Conservation (phyloP, 1,139 yeast species). For the Kurtzmaniella natalensis region DNA sequence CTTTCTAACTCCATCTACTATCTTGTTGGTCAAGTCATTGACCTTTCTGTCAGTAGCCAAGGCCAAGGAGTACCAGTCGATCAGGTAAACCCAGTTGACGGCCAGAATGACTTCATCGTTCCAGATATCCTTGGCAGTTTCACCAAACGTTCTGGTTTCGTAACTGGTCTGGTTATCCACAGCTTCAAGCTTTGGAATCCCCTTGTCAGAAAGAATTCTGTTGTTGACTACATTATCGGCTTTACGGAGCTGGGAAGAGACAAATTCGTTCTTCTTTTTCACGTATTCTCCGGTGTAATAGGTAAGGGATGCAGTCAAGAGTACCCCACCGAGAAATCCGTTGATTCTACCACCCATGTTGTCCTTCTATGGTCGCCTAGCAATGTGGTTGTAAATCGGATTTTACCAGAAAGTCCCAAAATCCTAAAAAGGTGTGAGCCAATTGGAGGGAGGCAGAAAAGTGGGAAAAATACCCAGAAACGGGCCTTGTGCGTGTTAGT, state of each 20-base stretch:
- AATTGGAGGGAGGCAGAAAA: no score
- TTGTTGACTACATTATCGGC: constrained; percentile 49
- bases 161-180: constrained; percentile 29
- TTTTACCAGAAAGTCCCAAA: no score
- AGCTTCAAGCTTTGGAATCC: constrained; percentile 34
- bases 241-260: constrained; percentile 45
- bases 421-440: no score
- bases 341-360: constrained; percentile 62
- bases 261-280: constrained; percentile 41
- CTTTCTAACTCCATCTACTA: constrained; percentile 14
- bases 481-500: no score
- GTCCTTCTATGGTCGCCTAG: no score
- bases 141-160: constrained; percentile 28
- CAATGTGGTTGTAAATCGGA: no score
- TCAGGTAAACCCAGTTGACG: constrained; percentile 62
- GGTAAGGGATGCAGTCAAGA: constrained; percentile 60
- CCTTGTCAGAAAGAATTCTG: constrained; percentile 40
- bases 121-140: constrained; percentile 80
- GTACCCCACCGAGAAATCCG: constrained; percentile 67
- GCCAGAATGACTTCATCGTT: constrained; percentile 65
- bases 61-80: constrained; percentile 47
- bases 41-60: constrained; percentile 33
- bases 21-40: constrained; percentile 27
- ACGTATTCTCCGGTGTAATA: constrained; percentile 63
- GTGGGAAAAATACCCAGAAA: no score